phyloP scores from a whole-genome alignment of 1,139 yeast genomes.

The Candida neerlandica region DNA sequence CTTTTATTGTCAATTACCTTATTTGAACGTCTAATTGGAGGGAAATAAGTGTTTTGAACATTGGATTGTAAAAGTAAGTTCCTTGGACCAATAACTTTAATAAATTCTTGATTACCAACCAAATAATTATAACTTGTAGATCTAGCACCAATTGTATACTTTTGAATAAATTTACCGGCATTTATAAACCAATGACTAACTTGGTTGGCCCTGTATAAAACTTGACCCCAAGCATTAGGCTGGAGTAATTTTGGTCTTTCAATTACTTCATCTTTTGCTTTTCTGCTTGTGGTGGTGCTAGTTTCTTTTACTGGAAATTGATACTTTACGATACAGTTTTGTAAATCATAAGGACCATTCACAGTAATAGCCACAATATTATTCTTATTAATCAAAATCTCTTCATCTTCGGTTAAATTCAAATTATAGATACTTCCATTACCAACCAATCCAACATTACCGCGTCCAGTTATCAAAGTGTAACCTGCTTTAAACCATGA shows the following conservation, averaged over 20 bases:
- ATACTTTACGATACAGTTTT: constrained; percentile 36
- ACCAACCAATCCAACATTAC: constrained; percentile 58
- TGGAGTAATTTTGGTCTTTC: constrained; percentile 8
- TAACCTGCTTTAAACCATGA: constrained; percentile 42
- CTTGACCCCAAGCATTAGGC: constrained; percentile 8
- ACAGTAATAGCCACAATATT: constrained; percentile 56
- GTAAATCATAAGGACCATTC: constrained; percentile 50
- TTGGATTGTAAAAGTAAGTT: constrained; percentile 51
- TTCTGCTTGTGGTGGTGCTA: neutral
- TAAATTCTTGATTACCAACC: constrained; percentile 41
- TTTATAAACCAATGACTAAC: neutral
- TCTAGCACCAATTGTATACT: constrained; percentile 4
- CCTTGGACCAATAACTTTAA: constrained; percentile 58
- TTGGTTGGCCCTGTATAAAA: constrained; percentile 4
- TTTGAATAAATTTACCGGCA: neutral
- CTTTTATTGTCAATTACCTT: neutral
- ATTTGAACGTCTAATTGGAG: constrained; percentile 7
- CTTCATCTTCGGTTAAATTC: constrained; percentile 48
- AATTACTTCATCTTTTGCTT: neutral
- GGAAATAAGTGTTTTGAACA: constrained; percentile 12
- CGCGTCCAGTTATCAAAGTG: constrained; percentile 57
- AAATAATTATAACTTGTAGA: constrained; percentile 21
- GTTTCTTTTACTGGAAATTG: constrained; percentile 20
- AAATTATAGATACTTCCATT: constrained; percentile 57
- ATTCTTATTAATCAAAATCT: constrained; percentile 47